Evolutionary conservation across 257 asterid species (phyloP).

Genomic region (Jacaranda mimosifolia): DNA sequence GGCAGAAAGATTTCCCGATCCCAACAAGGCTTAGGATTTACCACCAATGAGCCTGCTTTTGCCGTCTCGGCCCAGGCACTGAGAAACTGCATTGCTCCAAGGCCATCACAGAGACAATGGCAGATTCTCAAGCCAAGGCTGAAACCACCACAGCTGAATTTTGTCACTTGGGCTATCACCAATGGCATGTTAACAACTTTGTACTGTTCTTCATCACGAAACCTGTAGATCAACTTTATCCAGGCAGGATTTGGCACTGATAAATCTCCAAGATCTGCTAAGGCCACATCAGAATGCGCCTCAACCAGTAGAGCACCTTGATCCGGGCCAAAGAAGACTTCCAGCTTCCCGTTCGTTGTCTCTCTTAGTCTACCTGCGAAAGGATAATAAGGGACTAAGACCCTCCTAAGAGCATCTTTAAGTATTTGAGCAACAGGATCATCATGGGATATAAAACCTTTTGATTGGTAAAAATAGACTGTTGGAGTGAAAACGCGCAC

Average conservation of each 20-base stretch:
- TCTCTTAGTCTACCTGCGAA: slow-evolving; percentile 81
- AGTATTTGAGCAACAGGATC: slow-evolving; percentile 46
- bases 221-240: slow-evolving; percentile 63
- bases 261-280: slow-evolving; percentile 73
- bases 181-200: slow-evolving; percentile 87
- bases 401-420: slow-evolving; percentile 65
- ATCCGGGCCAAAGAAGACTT: slow-evolving; percentile 69
- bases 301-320: slow-evolving; percentile 80
- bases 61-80: slow-evolving; percentile 84
- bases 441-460: slow-evolving; percentile 3
- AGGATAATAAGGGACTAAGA: slow-evolving; percentile 83
- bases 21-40: slow-evolving; percentile 73
- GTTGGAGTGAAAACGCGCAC: slow-evolving; percentile 87
- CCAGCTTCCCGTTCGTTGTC: slow-evolving; percentile 68
- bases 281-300: slow-evolving; percentile 62
- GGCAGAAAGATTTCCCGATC: slow-evolving; percentile 74
- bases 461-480: slow-evolving; percentile 64
- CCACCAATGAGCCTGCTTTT: slow-evolving; percentile 55
- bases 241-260: slow-evolving; percentile 85
- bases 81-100: slow-evolving; percentile 91
- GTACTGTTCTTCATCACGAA: slow-evolving; percentile 75
- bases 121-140: slow-evolving; percentile 86
- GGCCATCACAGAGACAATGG: slow-evolving; percentile 90
- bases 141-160: slow-evolving; percentile 79
- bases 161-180: slow-evolving; percentile 83